Base-by-base conservation (phyloP, 2,329 filamentous ascomycete species). In the Eutypa lata region DNA sequence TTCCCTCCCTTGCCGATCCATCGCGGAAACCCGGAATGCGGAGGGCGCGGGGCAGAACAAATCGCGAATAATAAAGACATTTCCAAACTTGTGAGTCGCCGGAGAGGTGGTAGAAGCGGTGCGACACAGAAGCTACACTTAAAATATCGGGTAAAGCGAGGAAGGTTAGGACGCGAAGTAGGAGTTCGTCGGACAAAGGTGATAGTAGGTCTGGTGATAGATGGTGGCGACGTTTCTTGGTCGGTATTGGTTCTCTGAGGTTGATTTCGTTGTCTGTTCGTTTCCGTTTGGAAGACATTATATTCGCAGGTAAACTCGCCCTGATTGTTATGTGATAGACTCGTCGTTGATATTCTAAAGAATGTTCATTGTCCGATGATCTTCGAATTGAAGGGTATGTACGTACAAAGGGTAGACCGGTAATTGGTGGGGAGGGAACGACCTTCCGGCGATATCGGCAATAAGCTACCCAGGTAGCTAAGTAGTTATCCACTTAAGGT, bases 11-110 rank as follows among this genome's bases (percentile, higher is more conserved):
- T 31, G 61, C 60, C 1, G 64, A 61, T 10, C 72, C 70, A 24
- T 72, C 63, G 31, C 76, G 71, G 51, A 88, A 81, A 21, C 88
- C 87, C 0, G 89, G 88, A 52, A 93, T 85, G 53, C 88, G 84
- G 60, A 88, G 80, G 35, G 88, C 89, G 64, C 91, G 84, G 38
- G 91, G 91, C 35, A 89, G 81, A 28, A 97, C 90, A 71, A 96
- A 97, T 57, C 88, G 86, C 24, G 84, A 80, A 72, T 95, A 96
- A 72, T 96, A 99, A 48, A 91, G 83, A 14, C 82, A 81, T 69
- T 93, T 94, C 94, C 94, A 99, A 52, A 97, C 75, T 67, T 97
- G 91, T 1, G 88, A 88, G 69, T 97, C 94, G 51, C 81, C 79
- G 7, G 90, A 81, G 18, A 97, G 79, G 38, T 77, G 78, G 61